A percentile compares a stretch with the other conserved stretches of the same genome.
Conservation (phyloP, 2,329 filamentous ascomycete genomes). For the Kalmusia sp. region DNA sequence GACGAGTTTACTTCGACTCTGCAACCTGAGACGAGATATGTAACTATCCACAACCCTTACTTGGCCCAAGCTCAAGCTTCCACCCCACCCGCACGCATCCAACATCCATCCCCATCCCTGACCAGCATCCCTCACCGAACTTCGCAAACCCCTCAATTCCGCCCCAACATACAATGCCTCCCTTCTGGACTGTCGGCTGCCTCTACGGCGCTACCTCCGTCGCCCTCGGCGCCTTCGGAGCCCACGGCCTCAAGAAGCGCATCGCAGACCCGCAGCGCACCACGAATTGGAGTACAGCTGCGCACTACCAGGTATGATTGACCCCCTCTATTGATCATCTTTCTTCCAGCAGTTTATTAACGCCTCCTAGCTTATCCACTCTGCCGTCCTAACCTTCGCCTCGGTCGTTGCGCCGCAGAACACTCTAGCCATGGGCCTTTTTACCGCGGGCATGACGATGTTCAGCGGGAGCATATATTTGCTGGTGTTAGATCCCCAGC, state of each 20-base stretch:
- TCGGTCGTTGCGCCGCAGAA: conserved; percentile 60
- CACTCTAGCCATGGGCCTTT: conserved; percentile 63
- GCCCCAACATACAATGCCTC: conserved; percentile 35
- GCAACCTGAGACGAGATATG: no score
- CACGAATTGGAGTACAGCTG: conserved; percentile 69
- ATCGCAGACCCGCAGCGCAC: conserved; percentile 66
- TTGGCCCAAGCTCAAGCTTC: conserved; percentile 21
- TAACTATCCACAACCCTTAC: no score
- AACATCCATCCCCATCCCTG: background rate
- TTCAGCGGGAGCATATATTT: conserved; percentile 72
- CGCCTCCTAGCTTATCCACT: conserved; percentile 64
- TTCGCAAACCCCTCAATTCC: background rate
- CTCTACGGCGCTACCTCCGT: conserved; percentile 69
- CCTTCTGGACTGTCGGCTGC: conserved; percentile 68
- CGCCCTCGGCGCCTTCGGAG: conserved; percentile 70
- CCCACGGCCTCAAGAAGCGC: conserved; percentile 69
- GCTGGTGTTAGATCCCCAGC: conserved; percentile 66
- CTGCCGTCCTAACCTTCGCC: conserved; percentile 65
- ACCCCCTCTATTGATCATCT: background rate
- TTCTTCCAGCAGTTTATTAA: background rate
- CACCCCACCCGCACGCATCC: conserved; percentile 12
- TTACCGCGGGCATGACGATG: conserved; percentile 71
- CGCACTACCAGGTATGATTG: conserved; percentile 68
- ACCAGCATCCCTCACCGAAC: background rate
- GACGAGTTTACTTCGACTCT: no score